A percentile compares a stretch with the other conserved stretches of the same genome.
Evolutionary conservation across 2,329 filamentous ascomycete species (phyloP).

Genomic region (Aspergillus sp.): DNA sequence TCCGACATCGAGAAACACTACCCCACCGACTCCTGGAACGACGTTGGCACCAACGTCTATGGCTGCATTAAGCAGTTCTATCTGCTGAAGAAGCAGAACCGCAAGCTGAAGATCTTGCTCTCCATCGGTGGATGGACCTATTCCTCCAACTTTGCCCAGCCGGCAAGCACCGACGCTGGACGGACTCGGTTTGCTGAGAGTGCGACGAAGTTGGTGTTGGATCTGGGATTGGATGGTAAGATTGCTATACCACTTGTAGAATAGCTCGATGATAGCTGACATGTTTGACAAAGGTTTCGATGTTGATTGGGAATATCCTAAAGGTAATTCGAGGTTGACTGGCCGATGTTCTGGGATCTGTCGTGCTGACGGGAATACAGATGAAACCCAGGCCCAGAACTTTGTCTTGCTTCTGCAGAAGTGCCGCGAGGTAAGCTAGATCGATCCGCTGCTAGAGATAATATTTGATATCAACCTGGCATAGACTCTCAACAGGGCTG

Average conservation of each 20-base stretch:
- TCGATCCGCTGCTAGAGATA: background rate
- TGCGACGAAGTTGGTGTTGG: conserved; percentile 72
- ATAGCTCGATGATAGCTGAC: background rate
- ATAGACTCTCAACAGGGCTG: conserved; percentile 39
- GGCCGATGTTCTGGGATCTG: background rate
- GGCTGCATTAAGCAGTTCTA: conserved; percentile 76
- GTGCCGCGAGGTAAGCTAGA: conserved; percentile 36
- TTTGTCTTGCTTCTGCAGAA: conserved; percentile 45
- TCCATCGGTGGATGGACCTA: conserved; percentile 82
- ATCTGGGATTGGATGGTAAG: conserved; percentile 67
- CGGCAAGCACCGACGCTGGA: conserved; percentile 62
- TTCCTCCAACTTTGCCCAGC: conserved; percentile 71
- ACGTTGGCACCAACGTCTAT: conserved; percentile 70
- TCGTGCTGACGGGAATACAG: conserved; percentile 22
- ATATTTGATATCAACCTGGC: conserved; percentile 8
- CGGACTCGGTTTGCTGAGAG: conserved; percentile 67
- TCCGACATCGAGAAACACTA: conserved; percentile 71
- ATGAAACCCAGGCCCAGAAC: conserved; percentile 44
- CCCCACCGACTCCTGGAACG: conserved; percentile 64
- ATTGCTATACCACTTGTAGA: background rate
- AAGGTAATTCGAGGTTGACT: conserved; percentile 25
- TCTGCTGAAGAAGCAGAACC: conserved; percentile 71
- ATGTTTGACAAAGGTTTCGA: conserved; percentile 35
- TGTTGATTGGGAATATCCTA: conserved; percentile 51
- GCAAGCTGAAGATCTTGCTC: conserved; percentile 74